Evolutionary conservation across 768 basidiomycete genomes (phyloP).

Genomic region (Phylloporus scabripes): DNA sequence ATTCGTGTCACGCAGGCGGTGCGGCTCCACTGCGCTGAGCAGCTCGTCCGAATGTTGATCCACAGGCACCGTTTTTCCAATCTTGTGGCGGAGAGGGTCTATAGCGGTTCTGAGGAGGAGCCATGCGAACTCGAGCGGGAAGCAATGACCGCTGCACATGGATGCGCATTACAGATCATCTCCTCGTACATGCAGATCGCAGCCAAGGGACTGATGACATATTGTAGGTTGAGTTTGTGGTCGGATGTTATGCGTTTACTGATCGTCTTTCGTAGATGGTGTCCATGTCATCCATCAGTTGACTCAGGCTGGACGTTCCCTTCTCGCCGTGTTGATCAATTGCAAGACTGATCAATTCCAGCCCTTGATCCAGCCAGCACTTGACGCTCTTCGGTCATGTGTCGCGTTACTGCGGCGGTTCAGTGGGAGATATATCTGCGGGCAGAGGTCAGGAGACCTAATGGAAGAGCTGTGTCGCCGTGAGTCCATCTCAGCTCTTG

Average conservation of each 20-base stretch:
- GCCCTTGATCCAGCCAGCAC: slow-evolving; percentile 70
- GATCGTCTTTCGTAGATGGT: slow-evolving; percentile 52
- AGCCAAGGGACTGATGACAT: slow-evolving; percentile 88
- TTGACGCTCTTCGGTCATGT: slow-evolving; percentile 84
- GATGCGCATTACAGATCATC: slow-evolving; percentile 76
- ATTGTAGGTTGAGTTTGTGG: slow-evolving; percentile 54
- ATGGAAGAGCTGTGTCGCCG: slow-evolving; percentile 94
- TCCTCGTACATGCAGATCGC: slow-evolving; percentile 80
- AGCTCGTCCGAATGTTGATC: slow-evolving; percentile 82
- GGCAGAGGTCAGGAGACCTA: slow-evolving; percentile 83
- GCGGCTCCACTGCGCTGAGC: slow-evolving; percentile 80
- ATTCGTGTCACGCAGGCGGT: slow-evolving; percentile 87
- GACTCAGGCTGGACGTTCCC: slow-evolving; percentile 87
- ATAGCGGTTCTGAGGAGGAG: slow-evolving; percentile 40
- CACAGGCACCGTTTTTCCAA: slow-evolving; percentile 84
- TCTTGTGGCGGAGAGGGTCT: slow-evolving; percentile 63
- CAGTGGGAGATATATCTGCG: slow-evolving; percentile 89
- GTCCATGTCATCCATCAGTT: slow-evolving; percentile 95
- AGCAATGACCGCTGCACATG: slow-evolving; percentile 71
- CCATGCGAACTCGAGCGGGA: slow-evolving; percentile 68
- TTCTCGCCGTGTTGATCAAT: slow-evolving; percentile 82
- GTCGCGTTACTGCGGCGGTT: slow-evolving; percentile 84
- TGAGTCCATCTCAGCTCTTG: slow-evolving; percentile 29
- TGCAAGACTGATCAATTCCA: slow-evolving; percentile 78
- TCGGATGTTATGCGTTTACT: slow-evolving; percentile 5